Evolutionary conservation across 2,329 filamentous ascomycete genomes (phyloP).

Genomic region (Thielaviopsis populi): DNA sequence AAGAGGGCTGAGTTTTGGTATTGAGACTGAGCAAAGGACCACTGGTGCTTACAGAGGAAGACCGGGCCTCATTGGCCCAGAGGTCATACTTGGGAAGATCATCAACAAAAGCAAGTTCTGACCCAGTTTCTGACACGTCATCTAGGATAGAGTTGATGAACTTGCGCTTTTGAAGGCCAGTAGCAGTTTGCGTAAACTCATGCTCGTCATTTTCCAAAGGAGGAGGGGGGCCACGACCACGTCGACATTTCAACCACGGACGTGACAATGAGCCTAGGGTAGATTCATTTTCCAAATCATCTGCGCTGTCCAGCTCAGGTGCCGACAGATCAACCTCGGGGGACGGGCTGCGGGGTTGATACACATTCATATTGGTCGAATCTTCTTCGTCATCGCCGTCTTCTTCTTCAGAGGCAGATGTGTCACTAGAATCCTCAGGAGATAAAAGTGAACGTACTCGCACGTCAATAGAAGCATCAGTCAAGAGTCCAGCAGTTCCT

Average conservation of each 20-base stretch:
- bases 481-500: conserved; percentile 20
- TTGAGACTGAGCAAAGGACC: conserved; percentile 19
- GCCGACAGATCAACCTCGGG: conserved; percentile 86
- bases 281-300: conserved; percentile 45
- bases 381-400: conserved; percentile 25
- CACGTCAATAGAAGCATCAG: background rate
- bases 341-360: conserved; percentile 66
- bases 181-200: conserved; percentile 92
- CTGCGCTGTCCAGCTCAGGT: conserved; percentile 53
- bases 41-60: conserved; percentile 25
- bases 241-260: conserved; percentile 23
- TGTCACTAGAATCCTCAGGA: conserved; percentile 60
- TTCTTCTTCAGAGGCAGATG: conserved; percentile 30
- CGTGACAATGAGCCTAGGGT: conserved; percentile 34
- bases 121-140: conserved; percentile 17
- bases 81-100: conserved; percentile 23
- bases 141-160: conserved; percentile 30
- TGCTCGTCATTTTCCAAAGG: conserved; percentile 88
- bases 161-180: conserved; percentile 58
- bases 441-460: conserved; percentile 49
- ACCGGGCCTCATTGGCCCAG: conserved; percentile 16
- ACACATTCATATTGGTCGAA: conserved; percentile 27
- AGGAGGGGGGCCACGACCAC: conserved; percentile 58
- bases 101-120: conserved; percentile 28
- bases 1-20: conserved; percentile 17